Evolutionary conservation across 2,329 filamentous ascomycete genomes (phyloP).

Genomic region (Byssochlamys sp.): DNA sequence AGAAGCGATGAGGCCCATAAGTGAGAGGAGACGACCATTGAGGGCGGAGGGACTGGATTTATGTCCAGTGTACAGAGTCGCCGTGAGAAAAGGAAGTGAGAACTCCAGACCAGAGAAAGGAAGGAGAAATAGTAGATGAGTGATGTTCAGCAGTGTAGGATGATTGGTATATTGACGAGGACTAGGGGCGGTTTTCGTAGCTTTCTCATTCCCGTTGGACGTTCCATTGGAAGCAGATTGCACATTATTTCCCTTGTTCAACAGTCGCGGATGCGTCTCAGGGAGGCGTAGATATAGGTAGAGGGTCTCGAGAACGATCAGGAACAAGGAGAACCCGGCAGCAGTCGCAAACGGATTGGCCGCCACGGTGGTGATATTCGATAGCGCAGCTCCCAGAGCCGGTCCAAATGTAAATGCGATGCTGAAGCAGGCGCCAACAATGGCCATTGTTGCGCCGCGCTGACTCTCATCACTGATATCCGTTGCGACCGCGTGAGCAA

Average conservation of each 20-base stretch:
- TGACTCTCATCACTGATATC: constrained; percentile 82
- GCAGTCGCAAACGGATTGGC: constrained; percentile 91
- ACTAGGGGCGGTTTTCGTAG: constrained; percentile 9
- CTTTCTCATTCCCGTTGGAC: constrained; percentile 4
- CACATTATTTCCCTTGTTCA: constrained; percentile 24
- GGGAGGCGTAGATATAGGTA: constrained; percentile 80
- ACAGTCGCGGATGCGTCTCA: constrained; percentile 63
- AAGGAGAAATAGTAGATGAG: constrained; percentile 83
- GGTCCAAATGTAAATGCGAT: constrained; percentile 96
- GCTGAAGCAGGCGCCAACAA: constrained; percentile 93
- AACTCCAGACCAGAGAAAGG: constrained; percentile 99
- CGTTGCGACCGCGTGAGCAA: constrained; percentile 90
- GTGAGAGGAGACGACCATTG: constrained; percentile 78
- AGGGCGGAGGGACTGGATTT: constrained; percentile 50
- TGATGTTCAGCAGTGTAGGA: constrained; percentile 68
- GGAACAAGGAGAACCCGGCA: constrained; percentile 71
- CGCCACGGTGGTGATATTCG: constrained; percentile 64
- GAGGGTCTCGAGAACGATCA: constrained; percentile 77
- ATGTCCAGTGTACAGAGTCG: constrained; percentile 62
- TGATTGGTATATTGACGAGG: constrained; percentile 61
- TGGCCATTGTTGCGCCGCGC: constrained; percentile 84
- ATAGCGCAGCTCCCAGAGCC: constrained; percentile 77
- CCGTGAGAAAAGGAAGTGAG: constrained; percentile 93
- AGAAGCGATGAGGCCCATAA: constrained; percentile 81
- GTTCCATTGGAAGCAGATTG: constrained; percentile 15